Evolutionary conservation across 176 grass and related monocot species (phyloP), one percentile per base, ranked within the genome.

Genomic region (Bromus sterilis): DNA sequence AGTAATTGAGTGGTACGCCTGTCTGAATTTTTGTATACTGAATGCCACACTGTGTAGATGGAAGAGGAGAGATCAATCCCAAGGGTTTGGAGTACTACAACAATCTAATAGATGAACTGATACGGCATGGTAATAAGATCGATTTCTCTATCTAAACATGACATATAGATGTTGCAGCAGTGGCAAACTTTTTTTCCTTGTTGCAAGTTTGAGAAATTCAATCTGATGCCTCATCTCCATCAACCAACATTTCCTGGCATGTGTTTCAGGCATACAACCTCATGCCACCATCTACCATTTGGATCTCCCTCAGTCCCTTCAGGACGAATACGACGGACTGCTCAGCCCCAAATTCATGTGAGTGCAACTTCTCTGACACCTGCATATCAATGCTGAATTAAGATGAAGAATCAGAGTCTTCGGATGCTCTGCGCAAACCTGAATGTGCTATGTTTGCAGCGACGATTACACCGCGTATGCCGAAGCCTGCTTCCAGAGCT

Each of bases 201-300:
- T 24, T 62, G 32, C 9, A 15, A 36, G 46, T 28, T 62, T 66
- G 20, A 31, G 33, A n/a, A 36, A 58, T 37, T 29, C 12, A 23
- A 4, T 40, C 3, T 6, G 4, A 12, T 67, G 7, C 35, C 5
- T 44, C 48, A 56, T 7, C 20, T 69, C 51, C 61, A 62, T 6
- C 40, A 80, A 85, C 32, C 9, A 5, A 32, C 9, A 43, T 87
- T 76, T 48, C 21, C 23, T 46, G 31, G 5, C 48, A 73, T 60
- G 21, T 62, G 24, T 60, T 69, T 60, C 74, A 97, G 91, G 91
- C 62, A 92, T 97, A 72, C 40, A 90, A 28, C 85, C 94, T 64
- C 91, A 97, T 68, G 89, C 78, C 39, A 94, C 94, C 33, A 78
- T 94, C 56, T 81, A 90, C 84, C 91, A 94, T 77, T 92, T 90